Evolutionary conservation across 108 stramenopile species (phyloP), one percentile per base, ranked within the genome.

Genomic region (Skeletonema potamos): DNA sequence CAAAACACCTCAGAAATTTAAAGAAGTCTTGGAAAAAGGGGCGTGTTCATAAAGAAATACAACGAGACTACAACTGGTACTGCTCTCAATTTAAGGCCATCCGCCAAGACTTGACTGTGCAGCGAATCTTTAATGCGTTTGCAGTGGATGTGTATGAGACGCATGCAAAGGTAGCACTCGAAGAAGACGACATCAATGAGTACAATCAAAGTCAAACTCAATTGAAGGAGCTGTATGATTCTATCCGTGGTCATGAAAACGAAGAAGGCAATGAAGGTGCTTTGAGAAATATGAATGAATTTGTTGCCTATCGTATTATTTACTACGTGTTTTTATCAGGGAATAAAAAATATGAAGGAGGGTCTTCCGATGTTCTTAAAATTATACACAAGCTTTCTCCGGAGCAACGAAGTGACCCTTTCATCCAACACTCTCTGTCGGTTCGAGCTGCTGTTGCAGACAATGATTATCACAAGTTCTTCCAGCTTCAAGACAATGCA

Each of bases 141-240:
- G 87, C 96, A 6, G 93, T 97, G 6, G 68, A 90, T 54, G 97
- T 94, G 18, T 98, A 99, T 70, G 98, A 99, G 57, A 89, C 90
- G 22, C 97, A 98, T 73, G 98, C 97, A 8, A 89, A 97, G 46
- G 87, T 97, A 63, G 96, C 97, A 27, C 68, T 99, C 54, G 92
- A 96, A 75, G 83, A 96, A 56, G 88, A 86, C 34, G 92, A 93
- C 65, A 37, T 94, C 59, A 92, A 92, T 58, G 93, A 95, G 66
- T 97, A 87, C 76, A 99, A 99, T 71, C 97, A 97, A 68, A 96
- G 96, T 69, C 96, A 97, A 75, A 98, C 98, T 10, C 97, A 98
- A 60, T 77, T 93, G 30, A 86, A 87, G 59, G 85, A 89, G 37
- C 70, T 93, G 56, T 93, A 93, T 62, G 64, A 80, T 64, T 64